Conservation (phyloP, 2,329 filamentous ascomycete species). For the Botryosphaeria agaves region DNA sequence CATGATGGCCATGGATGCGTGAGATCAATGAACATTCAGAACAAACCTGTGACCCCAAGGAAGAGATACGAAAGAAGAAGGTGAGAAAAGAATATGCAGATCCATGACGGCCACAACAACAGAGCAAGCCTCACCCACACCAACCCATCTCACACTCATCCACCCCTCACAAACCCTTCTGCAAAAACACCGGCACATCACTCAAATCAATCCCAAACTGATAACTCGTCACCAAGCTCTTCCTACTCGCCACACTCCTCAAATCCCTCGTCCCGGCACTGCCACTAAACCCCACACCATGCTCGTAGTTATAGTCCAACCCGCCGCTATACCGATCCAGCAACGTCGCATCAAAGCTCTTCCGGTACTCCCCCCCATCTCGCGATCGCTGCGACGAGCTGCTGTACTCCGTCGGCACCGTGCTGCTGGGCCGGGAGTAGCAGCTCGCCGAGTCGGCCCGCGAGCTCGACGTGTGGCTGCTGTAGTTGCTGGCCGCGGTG, state of each 20-base stretch:
- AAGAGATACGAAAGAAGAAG: no score
- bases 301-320: conserved; percentile 18
- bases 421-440: conserved; percentile 1
- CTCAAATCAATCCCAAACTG: conserved; percentile 20
- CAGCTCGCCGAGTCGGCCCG: background rate
- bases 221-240: conserved; percentile 14
- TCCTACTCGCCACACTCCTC: conserved; percentile 11
- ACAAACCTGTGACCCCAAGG: no score
- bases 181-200: conserved; percentile 21
- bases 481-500: background rate
- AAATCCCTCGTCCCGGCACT: conserved; percentile 17
- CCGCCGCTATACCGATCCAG: conserved; percentile 19
- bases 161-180: conserved; percentile 4
- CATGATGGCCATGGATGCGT: no score
- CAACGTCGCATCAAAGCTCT: no score
- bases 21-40: no score
- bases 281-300: conserved; percentile 14
- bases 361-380: conserved; percentile 3
- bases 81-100: no score
- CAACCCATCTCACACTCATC: background rate
- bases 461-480: background rate
- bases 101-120: no score
- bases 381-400: background rate
- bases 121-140: background rate
- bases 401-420: background rate